A percentile compares a stretch with the other conserved stretches of the same genome.
These are phyloP conservation scores for Tetrahymena elliotti DNA, from an alignment of 73 alveolate genomes.

Conservation along the genomic window DNA sequence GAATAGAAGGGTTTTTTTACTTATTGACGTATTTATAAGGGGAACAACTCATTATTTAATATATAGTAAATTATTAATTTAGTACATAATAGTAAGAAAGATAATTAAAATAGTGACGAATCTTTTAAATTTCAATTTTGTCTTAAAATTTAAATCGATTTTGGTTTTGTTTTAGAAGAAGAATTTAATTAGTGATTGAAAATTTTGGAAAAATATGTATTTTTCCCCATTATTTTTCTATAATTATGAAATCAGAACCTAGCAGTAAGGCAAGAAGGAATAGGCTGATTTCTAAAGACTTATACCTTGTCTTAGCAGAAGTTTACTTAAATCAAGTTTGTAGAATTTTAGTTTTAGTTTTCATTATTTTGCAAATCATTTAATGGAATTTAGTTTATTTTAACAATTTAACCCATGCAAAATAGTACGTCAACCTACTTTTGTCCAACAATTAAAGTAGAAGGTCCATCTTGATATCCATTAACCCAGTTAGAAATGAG, in stretches of 20 bases:
- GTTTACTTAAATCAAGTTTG: neutral
- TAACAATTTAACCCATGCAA: neutral
- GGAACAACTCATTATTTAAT: neutral
- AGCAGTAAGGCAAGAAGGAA: neutral
- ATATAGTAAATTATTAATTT: neutral
- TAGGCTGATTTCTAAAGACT: neutral
- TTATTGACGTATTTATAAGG: neutral
- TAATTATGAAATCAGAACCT: neutral
- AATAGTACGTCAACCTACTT: neutral
- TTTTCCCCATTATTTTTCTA: neutral
- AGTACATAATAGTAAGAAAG: neutral
- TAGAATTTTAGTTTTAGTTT: neutral
- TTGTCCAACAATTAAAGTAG: neutral
- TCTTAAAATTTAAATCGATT: neutral
- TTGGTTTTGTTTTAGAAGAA: neutral
- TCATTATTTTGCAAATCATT: neutral
- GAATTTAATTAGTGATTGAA: neutral
- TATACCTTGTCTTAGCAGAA: neutral
- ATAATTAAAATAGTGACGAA: neutral
- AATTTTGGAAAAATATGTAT: neutral
- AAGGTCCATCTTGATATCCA: neutral
- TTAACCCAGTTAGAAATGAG: neutral
- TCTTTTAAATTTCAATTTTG: neutral
- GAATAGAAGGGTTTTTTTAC: neutral
- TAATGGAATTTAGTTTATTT: neutral